Percentiles rank a stretch among this genome's conserved stretches.
phyloP scores from a whole-genome alignment of 768 basidiomycete species.

The Myochromella boudieri region DNA sequence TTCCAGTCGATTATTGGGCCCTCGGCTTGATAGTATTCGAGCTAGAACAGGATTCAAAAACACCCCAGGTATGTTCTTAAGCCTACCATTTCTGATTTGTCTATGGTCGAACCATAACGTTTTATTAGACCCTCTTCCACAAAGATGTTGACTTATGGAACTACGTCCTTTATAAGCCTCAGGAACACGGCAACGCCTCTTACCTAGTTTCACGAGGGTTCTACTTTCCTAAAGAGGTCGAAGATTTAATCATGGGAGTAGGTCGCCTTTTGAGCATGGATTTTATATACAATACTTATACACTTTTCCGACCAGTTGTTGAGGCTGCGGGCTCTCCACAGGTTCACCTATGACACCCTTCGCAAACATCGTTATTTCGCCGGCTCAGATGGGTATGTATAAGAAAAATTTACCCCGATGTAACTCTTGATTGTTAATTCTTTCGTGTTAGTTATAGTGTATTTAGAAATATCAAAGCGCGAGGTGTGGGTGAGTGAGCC shows the following conservation, averaged over 20 bases:
- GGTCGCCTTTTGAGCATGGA: constrained; percentile 2
- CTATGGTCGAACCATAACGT: not conserved
- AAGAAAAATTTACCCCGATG: too few relatives aligned
- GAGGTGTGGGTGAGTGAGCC: too few relatives aligned
- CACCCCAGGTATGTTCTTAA: not conserved
- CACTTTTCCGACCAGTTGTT: too few relatives aligned
- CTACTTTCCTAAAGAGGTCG: constrained; percentile 25
- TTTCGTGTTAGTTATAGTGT: too few relatives aligned
- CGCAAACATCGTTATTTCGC: too few relatives aligned
- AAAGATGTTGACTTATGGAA: constrained; percentile 22
- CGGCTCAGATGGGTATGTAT: too few relatives aligned
- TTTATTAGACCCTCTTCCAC: constrained; percentile 32
- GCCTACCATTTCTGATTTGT: not conserved
- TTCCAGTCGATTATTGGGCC: constrained; percentile 40
- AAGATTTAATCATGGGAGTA: constrained; percentile 32
- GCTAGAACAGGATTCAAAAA: constrained; percentile 23
- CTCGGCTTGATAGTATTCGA: constrained; percentile 41
- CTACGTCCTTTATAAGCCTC: constrained; percentile 17
- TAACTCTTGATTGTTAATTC: too few relatives aligned
- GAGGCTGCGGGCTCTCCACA: too few relatives aligned
- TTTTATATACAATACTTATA: too few relatives aligned
- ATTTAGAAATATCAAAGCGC: too few relatives aligned
- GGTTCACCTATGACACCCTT: too few relatives aligned
- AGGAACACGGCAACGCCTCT: constrained; percentile 2
- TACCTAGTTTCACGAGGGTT: too few relatives aligned